Conservation (phyloP, 805 yeast species). For the Candida taoyuanica region DNA sequence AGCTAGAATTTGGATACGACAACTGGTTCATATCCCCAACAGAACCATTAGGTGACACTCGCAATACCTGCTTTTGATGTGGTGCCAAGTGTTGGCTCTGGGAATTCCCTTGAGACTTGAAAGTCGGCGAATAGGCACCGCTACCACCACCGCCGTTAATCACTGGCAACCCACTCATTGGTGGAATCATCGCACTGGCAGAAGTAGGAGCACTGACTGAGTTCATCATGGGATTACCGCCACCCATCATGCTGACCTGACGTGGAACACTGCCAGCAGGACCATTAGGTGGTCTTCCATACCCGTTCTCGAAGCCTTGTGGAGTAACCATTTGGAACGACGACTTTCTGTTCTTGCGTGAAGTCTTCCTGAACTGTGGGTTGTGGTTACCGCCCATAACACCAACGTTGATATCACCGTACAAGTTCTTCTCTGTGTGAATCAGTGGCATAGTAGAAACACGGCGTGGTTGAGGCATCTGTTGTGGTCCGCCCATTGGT, state of each 20-base stretch:
- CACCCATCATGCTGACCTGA: slow-evolving; percentile 8
- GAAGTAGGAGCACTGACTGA: slow-evolving; percentile 3
- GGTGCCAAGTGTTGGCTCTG: background rate
- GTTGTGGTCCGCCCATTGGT: slow-evolving; percentile 20
- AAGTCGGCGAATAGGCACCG: slow-evolving; percentile 10
- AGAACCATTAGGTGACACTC: slow-evolving; percentile 5
- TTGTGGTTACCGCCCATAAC: slow-evolving; percentile 11
- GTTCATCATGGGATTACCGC: slow-evolving; percentile 6
- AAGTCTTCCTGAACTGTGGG: slow-evolving; percentile 32
- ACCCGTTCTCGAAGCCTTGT: slow-evolving; percentile 5
- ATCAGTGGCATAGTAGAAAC: slow-evolving; percentile 23
- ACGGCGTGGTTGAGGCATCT: slow-evolving; percentile 23
- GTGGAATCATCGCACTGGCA: slow-evolving; percentile 4
- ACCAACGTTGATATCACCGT: slow-evolving; percentile 11
- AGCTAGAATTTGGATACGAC: slow-evolving; percentile 8
- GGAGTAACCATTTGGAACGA: slow-evolving; percentile 26
- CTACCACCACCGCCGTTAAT: slow-evolving; percentile 6
- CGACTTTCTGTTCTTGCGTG: slow-evolving; percentile 42
- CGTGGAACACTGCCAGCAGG: slow-evolving; percentile 6
- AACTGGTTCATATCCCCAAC: slow-evolving; percentile 3
- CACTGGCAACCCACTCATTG: slow-evolving; percentile 1
- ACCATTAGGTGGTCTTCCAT: slow-evolving; percentile 1
- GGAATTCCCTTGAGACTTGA: no score
- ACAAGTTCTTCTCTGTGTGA: slow-evolving; percentile 12
- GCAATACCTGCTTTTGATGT: background rate